These are phyloP conservation scores for Aspergillus tanneri DNA, from an alignment of 2,329 filamentous ascomycete species.

Conservation along the genomic window DNA sequence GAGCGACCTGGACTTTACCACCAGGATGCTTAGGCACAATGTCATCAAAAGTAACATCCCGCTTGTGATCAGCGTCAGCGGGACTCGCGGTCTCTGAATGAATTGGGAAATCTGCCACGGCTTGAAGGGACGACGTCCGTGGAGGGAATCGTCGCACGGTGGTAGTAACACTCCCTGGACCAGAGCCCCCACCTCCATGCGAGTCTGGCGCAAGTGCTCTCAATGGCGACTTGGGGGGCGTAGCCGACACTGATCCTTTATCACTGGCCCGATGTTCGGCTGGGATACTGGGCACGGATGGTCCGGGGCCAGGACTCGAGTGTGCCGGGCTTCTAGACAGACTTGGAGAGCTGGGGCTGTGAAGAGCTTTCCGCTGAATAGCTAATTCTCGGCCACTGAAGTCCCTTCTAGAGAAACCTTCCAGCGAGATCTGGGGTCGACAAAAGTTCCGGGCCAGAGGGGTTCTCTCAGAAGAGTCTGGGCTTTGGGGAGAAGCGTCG, in stretches of 20 bases:
- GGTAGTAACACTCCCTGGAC: not conserved
- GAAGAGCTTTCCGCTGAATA: conserved; percentile 14
- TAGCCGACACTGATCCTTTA: conserved; percentile 2
- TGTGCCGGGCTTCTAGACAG: no score
- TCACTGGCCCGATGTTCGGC: no score
- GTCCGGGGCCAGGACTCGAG: no score
- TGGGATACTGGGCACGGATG: no score
- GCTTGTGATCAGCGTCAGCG: not conserved
- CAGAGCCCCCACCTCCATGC: no score
- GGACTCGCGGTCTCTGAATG: not conserved
- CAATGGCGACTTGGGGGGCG: conserved; percentile 5
- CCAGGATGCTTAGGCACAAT: conserved; percentile 3
- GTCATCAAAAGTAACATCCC: conserved; percentile 12
- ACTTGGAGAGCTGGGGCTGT: conserved; percentile 5
- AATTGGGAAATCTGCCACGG: conserved; percentile 11
- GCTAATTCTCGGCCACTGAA: conserved; percentile 13
- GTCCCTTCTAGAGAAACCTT: conserved; percentile 12
- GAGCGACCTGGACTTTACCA: no score
- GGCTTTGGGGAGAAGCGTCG: not conserved
- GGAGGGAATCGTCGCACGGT: not conserved
- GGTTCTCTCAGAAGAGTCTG: not conserved
- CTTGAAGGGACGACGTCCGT: conserved; percentile 14
- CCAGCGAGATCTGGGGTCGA: conserved; percentile 13
- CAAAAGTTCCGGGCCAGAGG: conserved; percentile 11
- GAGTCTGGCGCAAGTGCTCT: no score